phyloP scores from a whole-genome alignment of 2,329 filamentous ascomycete genomes.

The Colletotrichum tabaci region DNA sequence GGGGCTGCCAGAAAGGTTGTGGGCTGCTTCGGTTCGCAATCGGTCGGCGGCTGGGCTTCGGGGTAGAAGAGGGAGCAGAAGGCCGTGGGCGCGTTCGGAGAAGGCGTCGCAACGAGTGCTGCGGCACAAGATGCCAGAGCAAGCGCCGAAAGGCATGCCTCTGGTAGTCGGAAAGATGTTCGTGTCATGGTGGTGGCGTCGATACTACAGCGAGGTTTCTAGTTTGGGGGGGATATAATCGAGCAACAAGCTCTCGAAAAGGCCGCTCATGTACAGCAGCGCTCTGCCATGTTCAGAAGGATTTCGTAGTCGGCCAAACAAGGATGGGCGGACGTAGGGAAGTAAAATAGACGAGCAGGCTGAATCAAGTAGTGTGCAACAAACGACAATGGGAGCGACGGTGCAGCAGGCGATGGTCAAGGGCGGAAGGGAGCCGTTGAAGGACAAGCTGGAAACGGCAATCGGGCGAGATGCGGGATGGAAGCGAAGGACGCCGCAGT shows the following conservation, averaged over 20 bases:
- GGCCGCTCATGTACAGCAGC: slow-evolving; percentile 35
- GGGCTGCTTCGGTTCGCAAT: slow-evolving; percentile 38
- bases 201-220: not conserved
- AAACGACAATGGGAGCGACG: slow-evolving; percentile 2
- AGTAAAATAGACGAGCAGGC: not conserved
- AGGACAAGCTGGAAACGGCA: slow-evolving; percentile 1
- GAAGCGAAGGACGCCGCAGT: slow-evolving; percentile 18
- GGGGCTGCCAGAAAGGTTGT: slow-evolving; percentile 28
- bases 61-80: slow-evolving; percentile 43
- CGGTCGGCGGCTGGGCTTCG: slow-evolving; percentile 26
- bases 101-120: slow-evolving; percentile 18
- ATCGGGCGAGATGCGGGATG: slow-evolving; percentile 16
- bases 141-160: slow-evolving; percentile 25
- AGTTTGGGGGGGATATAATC: not conserved
- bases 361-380: not conserved
- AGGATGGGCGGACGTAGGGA: slow-evolving; percentile 2
- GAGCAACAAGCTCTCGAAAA: slow-evolving; percentile 37
- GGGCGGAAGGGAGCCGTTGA: slow-evolving; percentile 6
- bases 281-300: slow-evolving; percentile 41
- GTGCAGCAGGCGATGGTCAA: slow-evolving; percentile 5
- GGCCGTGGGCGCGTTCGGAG: slow-evolving; percentile 27
- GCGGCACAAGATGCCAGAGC: slow-evolving; percentile 13
- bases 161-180: slow-evolving; percentile 3
- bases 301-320: slow-evolving; percentile 15
- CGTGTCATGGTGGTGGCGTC: slow-evolving; percentile 24